Evolutionary conservation across 2,329 filamentous ascomycete species (phyloP).

Genomic region (Chalaropsis ovoidea): DNA sequence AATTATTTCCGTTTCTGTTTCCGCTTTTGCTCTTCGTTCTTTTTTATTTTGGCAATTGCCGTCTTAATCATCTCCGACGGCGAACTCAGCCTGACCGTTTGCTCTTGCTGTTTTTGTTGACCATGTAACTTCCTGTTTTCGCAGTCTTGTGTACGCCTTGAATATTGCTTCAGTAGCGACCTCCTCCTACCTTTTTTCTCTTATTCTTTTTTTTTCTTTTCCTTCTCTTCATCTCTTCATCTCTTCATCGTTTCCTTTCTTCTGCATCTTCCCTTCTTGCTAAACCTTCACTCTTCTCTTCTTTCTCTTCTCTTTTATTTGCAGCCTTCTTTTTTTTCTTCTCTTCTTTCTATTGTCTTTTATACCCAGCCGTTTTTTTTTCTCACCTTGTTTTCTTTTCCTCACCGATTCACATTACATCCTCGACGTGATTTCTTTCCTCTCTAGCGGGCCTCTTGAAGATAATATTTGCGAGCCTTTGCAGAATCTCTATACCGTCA

Average conservation of each 20-base stretch:
- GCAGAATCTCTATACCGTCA: not conserved
- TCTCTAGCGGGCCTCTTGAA: not conserved
- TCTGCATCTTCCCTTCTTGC: constrained; percentile 6
- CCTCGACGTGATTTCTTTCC: constrained; percentile 43
- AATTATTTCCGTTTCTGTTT: not conserved
- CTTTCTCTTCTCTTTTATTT: not conserved
- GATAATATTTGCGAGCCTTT: not conserved
- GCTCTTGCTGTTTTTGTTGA: constrained; percentile 12
- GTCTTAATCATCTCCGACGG: not conserved
- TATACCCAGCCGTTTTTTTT: constrained; percentile 11
- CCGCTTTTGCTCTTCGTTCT: not conserved
- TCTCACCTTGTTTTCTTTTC: constrained; percentile 1
- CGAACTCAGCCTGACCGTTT: constrained; percentile 8
- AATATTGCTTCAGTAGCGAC: constrained; percentile 11
- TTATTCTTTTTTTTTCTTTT: not conserved
- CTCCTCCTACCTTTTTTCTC: not conserved
- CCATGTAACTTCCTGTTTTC: constrained; percentile 13
- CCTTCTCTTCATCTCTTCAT: not conserved
- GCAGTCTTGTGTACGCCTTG: not conserved
- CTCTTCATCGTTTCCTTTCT: not conserved
- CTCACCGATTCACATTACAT: constrained; percentile 4
- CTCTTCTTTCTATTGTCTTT: constrained; percentile 2
- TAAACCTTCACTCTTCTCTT: not conserved
- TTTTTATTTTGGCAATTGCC: not conserved
- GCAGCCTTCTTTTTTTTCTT: constrained; percentile 3